These are phyloP conservation scores for Mortierella sp. DNA, from an alignment of 371 early-diverging fungal species.

Conservation along the genomic window DNA sequence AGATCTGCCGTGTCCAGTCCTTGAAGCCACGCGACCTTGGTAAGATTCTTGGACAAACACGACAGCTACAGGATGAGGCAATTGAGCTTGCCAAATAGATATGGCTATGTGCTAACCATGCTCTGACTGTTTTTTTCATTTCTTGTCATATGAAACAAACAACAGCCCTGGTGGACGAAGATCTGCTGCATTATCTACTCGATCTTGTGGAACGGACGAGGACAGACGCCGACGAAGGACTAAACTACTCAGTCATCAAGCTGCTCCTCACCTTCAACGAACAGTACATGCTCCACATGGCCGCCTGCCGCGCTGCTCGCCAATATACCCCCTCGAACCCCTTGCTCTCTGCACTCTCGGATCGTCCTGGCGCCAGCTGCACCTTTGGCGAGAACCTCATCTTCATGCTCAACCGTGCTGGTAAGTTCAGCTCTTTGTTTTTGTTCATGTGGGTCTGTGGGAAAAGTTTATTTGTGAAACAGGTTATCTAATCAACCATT, in stretches of 20 bases:
- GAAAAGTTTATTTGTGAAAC: not conserved
- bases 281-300: constrained; percentile 76
- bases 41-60: constrained; percentile 27
- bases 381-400: constrained; percentile 90
- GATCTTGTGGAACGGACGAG: constrained; percentile 81
- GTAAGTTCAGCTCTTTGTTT: constrained; percentile 55
- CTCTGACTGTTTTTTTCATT: not conserved
- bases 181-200: constrained; percentile 67
- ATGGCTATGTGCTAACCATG: not conserved
- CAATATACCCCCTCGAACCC: constrained; percentile 60
- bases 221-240: constrained; percentile 75
- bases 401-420: constrained; percentile 89
- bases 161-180: constrained; percentile 61
- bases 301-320: constrained; percentile 23
- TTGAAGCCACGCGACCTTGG: constrained; percentile 74
- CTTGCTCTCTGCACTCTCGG: constrained; percentile 69
- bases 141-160: not conserved
- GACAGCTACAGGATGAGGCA: not conserved
- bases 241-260: constrained; percentile 81
- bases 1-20: constrained; percentile 79
- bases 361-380: constrained; percentile 75
- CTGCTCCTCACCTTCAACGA: constrained; percentile 78
- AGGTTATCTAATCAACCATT: not conserved
- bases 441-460: not conserved
- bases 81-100: not conserved